phyloP scores from a whole-genome alignment of 2,329 filamentous ascomycete genomes.

The Sporothrix brasiliensis region DNA sequence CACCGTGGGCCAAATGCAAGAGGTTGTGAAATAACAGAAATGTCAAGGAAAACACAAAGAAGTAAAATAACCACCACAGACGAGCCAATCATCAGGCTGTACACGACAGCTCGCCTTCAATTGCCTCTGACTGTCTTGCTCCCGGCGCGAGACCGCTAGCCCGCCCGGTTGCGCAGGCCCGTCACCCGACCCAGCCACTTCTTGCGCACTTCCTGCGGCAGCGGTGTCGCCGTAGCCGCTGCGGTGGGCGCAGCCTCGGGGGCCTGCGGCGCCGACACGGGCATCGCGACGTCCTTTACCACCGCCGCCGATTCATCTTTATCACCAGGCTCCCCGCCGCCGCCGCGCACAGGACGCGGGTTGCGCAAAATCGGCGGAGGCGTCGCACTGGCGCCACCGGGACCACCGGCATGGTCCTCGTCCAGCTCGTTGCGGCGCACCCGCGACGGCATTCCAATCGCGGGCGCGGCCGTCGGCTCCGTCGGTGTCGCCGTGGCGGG shows the following conservation, averaged over 20 bases:
- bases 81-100: not conserved
- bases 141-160: constrained; percentile 33
- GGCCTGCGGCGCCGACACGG: not conserved
- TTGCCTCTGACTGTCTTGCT: not conserved
- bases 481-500: constrained; percentile 38
- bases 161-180: constrained; percentile 41
- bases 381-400: constrained; percentile 51
- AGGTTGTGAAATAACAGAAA: not conserved
- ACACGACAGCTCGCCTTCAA: not conserved
- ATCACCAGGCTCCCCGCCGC: constrained; percentile 32
- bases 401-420: constrained; percentile 41
- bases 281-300: not conserved
- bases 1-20: constrained; percentile 14
- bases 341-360: constrained; percentile 33
- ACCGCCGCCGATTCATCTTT: not conserved
- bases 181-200: constrained; percentile 44
- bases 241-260: not conserved
- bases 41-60: constrained; percentile 5
- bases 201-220: constrained; percentile 31
- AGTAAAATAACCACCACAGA: not conserved
- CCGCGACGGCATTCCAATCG: constrained; percentile 49
- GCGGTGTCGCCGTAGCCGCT: not conserved
- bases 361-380: constrained; percentile 60
- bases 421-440: constrained; percentile 46
- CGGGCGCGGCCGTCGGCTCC: constrained; percentile 34